A percentile compares a stretch with the other conserved stretches of the same genome.
Conservation (phyloP, 306 rosid genomes). For the Cucurbita maxima region DNA sequence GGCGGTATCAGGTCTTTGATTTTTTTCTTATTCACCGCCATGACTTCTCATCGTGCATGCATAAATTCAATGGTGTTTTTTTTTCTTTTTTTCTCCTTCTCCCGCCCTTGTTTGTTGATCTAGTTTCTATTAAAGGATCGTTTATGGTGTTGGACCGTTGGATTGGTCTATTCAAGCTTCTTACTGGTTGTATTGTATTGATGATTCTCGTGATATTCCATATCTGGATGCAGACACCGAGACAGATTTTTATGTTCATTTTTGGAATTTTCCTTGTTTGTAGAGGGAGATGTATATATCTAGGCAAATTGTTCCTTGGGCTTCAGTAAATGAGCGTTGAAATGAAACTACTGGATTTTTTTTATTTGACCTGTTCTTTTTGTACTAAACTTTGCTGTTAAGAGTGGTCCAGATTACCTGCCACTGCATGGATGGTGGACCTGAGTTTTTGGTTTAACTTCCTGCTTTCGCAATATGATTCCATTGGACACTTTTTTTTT, state of each 20-base stretch:
- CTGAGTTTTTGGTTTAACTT: not conserved
- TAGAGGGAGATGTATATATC: not conserved
- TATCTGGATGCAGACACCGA: not conserved
- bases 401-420: conserved; percentile 3
- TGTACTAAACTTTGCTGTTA: not conserved
- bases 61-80: not conserved
- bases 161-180: not conserved
- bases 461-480: not conserved
- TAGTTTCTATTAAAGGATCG: not conserved
- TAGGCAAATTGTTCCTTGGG: not conserved
- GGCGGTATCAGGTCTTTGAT: conserved; percentile 57
- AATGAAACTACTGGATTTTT: not conserved
- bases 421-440: not conserved
- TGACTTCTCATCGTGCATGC: not conserved
- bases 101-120: not conserved
- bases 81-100: not conserved
- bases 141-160: not conserved
- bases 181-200: not conserved
- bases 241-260: not conserved
- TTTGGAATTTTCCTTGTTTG: not conserved
- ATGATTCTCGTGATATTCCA: not conserved
- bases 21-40: not conserved
- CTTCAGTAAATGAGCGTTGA: not conserved
- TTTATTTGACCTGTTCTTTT: not conserved
- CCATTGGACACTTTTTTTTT: not conserved